Conservation (phyloP, 169 alveolate genomes). For the Cryptosporidium meleagridis region DNA sequence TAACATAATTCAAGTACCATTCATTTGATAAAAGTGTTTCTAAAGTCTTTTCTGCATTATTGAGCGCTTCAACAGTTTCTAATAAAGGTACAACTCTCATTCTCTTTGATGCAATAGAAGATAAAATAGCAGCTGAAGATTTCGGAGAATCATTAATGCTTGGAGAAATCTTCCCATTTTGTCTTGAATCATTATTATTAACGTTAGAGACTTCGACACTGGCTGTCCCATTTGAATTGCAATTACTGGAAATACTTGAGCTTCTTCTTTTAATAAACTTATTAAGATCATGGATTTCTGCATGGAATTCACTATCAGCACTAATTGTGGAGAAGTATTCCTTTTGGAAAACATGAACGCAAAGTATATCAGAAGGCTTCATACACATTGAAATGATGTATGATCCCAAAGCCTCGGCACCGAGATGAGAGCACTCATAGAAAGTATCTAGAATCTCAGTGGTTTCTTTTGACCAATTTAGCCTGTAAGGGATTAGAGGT, state of each 20-base stretch:
- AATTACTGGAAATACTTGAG: not conserved
- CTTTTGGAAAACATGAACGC: slow-evolving; percentile 81
- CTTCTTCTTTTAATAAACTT: slow-evolving; percentile 41
- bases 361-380: slow-evolving; percentile 84
- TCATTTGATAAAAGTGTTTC: slow-evolving; percentile 80
- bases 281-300: slow-evolving; percentile 42
- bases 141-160: slow-evolving; percentile 32
- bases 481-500: slow-evolving; percentile 81
- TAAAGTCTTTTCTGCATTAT: slow-evolving; percentile 80
- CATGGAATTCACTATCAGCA: slow-evolving; percentile 70
- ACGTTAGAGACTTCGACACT: not conserved
- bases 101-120: slow-evolving; percentile 61
- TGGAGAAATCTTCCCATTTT: not conserved
- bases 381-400: slow-evolving; percentile 87
- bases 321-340: slow-evolving; percentile 73
- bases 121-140: slow-evolving; percentile 59
- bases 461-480: slow-evolving; percentile 80
- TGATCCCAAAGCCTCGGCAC: slow-evolving; percentile 84
- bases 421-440: slow-evolving; percentile 82
- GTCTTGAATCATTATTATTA: not conserved
- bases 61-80: slow-evolving; percentile 85
- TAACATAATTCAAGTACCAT: slow-evolving; percentile 83
- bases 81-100: slow-evolving; percentile 85
- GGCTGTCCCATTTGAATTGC: not conserved
- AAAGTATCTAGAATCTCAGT: slow-evolving; percentile 80